Percentiles rank a stretch among this genome's conserved stretches.
Conservation (phyloP, 2,329 filamentous ascomycete species). For the Colletotrichum filicis region DNA sequence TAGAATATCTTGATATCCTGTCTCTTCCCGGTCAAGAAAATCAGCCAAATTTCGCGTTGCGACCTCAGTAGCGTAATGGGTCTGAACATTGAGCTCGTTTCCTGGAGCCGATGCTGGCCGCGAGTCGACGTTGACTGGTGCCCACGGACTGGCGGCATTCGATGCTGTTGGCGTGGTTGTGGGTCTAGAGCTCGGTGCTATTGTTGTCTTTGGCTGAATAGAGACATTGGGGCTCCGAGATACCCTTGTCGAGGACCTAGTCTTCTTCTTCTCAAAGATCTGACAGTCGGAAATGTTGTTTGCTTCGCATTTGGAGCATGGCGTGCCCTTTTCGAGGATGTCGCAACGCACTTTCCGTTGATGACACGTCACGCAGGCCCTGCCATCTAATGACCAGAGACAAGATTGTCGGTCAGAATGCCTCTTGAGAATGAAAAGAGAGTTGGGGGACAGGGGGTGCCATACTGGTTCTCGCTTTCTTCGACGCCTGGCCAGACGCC, state of each 20-base stretch:
- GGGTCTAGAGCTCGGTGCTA: conserved; percentile 39
- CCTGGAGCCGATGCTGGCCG: conserved; percentile 14
- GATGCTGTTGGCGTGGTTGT: conserved; percentile 41
- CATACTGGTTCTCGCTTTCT: conserved; percentile 31
- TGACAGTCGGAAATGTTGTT: conserved; percentile 54
- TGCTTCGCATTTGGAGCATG: conserved; percentile 59
- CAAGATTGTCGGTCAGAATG: neutral
- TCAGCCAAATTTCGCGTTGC: conserved; percentile 60
- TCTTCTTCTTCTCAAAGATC: conserved; percentile 62
- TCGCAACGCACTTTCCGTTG: conserved; percentile 63
- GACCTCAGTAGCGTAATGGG: conserved; percentile 46
- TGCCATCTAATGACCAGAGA: conserved; percentile 41
- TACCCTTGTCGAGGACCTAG: conserved; percentile 47
- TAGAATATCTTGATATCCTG: conserved; percentile 57
- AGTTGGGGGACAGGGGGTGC: neutral
- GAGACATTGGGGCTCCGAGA: conserved; percentile 47
- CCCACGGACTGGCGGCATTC: conserved; percentile 18
- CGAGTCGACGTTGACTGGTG: neutral
- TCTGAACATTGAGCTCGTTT: neutral
- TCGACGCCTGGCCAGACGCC: neutral
- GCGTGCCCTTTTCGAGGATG: conserved; percentile 56
- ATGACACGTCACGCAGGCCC: conserved; percentile 60
- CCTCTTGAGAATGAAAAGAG: neutral
- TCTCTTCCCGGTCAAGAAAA: conserved; percentile 60
- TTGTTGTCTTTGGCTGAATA: conserved; percentile 55